A percentile compares a stretch with the other conserved stretches of the same genome.
Evolutionary conservation across 495 filamentous ascomycete species (phyloP).

Genomic region (Symbiotaphrina buchneri): DNA sequence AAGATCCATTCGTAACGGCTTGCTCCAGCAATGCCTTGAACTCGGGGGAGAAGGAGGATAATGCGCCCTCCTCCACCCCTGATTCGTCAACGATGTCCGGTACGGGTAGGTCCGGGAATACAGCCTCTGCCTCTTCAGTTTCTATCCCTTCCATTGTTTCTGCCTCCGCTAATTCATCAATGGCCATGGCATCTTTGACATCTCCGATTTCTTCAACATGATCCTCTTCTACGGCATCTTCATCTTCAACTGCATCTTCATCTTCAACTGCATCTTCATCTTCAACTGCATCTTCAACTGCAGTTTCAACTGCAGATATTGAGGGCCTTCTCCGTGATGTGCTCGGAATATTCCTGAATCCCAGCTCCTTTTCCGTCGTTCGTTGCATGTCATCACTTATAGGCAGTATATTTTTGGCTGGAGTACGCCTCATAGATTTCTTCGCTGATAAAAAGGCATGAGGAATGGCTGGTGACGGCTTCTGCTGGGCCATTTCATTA

Average conservation of each 20-base stretch:
- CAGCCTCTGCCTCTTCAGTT: not conserved
- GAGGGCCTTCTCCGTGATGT: too few species aligned
- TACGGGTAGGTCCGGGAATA: not conserved
- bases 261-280: too few species aligned
- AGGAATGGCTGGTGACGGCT: too few species aligned
- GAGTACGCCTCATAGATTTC: too few species aligned
- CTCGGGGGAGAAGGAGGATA: not conserved
- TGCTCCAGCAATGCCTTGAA: slow-evolving; percentile 1
- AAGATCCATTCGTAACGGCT: too few species aligned
- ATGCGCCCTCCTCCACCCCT: not conserved
- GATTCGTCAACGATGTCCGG: not conserved
- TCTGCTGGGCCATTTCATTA: too few species aligned
- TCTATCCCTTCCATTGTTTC: not conserved
- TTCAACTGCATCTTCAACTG: too few species aligned
- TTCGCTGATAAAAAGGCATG: too few species aligned
- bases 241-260: too few species aligned
- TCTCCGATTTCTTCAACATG: not conserved
- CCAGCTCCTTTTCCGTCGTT: not conserved
- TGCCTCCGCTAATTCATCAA: not conserved
- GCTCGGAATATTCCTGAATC: slow-evolving; percentile 1
- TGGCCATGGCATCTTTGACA: not conserved
- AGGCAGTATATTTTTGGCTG: too few species aligned
- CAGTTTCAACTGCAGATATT: too few species aligned
- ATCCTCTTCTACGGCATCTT: not conserved
- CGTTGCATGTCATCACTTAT: not conserved